phyloP scores from a whole-genome alignment of 2,329 filamentous ascomycete genomes.

The Phoma sp. region DNA sequence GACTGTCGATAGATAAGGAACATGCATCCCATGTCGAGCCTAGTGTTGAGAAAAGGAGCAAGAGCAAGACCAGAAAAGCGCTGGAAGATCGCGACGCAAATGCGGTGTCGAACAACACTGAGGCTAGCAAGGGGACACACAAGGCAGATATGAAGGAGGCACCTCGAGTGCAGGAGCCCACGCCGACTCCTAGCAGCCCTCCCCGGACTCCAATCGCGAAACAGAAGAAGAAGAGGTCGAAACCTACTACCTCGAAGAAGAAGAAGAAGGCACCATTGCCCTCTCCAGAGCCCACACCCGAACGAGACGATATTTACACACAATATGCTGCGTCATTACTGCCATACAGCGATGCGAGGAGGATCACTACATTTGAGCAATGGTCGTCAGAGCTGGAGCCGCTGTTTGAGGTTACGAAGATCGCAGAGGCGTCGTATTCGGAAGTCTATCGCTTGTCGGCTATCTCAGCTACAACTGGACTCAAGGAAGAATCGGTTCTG shows the following conservation, averaged over 20 bases:
- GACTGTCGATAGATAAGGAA: not conserved
- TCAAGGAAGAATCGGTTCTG: constrained; percentile 53
- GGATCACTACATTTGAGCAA: constrained; percentile 44
- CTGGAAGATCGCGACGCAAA: constrained; percentile 22
- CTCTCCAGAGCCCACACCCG: constrained; percentile 29
- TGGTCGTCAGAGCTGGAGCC: constrained; percentile 51
- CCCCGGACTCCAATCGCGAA: constrained; percentile 14
- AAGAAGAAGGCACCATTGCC: constrained; percentile 20
- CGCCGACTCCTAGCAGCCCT: not conserved
- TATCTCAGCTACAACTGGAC: constrained; percentile 27
- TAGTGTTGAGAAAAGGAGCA: not conserved
- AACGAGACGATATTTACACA: constrained; percentile 34
- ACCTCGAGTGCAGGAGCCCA: not conserved
- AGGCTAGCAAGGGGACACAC: not conserved
- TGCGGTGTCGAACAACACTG: constrained; percentile 3
- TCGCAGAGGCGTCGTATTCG: constrained; percentile 70
- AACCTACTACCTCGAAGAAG: constrained; percentile 17
- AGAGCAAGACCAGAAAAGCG: constrained; percentile 10
- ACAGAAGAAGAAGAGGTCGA: constrained; percentile 19
- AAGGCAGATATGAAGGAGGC: not conserved
- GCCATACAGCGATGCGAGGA: constrained; percentile 34
- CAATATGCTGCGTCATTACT: constrained; percentile 37
- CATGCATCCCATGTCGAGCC: not conserved
- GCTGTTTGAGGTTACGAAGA: constrained; percentile 61
- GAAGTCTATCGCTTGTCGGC: constrained; percentile 67